Evolutionary conservation across 805 yeast species (phyloP).

Genomic region (Candida silvatica): DNA sequence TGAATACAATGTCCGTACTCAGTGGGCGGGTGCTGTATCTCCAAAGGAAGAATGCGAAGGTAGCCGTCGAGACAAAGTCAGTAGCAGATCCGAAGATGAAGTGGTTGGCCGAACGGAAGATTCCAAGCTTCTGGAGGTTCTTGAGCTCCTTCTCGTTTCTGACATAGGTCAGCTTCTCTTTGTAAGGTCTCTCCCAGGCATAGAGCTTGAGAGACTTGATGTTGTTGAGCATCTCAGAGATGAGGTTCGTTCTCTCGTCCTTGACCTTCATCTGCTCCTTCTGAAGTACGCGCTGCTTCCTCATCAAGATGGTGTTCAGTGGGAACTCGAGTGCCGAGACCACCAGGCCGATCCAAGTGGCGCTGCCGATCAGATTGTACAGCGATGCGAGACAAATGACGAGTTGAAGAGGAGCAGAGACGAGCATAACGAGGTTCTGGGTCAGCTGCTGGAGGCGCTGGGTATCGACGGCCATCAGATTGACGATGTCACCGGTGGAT

Average conservation of each 20-base stretch:
- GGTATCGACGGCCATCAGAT: constrained; percentile 89
- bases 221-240: constrained; percentile 82
- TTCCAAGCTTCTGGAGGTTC: constrained; percentile 67
- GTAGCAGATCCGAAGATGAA: constrained; percentile 86
- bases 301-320: constrained; percentile 61
- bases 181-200: constrained; percentile 92
- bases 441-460: constrained; percentile 80
- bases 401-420: constrained; percentile 94
- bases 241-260: constrained; percentile 85
- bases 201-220: constrained; percentile 89
- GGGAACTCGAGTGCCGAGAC: constrained; percentile 77
- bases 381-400: constrained; percentile 65
- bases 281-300: constrained; percentile 62
- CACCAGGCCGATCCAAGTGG: constrained; percentile 95
- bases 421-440: constrained; percentile 67
- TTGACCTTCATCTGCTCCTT: constrained; percentile 82
- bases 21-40: constrained; percentile 50
- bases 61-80: constrained; percentile 78
- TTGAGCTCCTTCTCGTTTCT: constrained; percentile 82
- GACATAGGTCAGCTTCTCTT: constrained; percentile 62
- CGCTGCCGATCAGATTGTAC: constrained; percentile 64
- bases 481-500: constrained; percentile 89
- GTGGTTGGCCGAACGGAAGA: constrained; percentile 57
- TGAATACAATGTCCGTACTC: constrained; percentile 85
- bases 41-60: constrained; percentile 70